Evolutionary conservation across 371 early-diverging fungal genomes (phyloP).

Genomic region (Paraphysoderma sedebokerense): DNA sequence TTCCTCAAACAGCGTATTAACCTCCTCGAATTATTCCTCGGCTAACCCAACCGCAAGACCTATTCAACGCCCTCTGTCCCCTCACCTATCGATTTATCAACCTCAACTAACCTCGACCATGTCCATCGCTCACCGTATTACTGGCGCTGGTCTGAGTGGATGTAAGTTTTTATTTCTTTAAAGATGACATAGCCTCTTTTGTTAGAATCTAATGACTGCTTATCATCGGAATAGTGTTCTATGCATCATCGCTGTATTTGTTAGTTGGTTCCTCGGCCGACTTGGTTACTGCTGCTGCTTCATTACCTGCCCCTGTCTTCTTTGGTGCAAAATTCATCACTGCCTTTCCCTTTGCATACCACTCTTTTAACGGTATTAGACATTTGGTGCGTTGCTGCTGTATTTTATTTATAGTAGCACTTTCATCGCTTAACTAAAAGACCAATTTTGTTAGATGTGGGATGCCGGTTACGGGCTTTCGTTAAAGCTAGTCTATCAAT

Average conservation of each 20-base stretch:
- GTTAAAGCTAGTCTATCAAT: conserved; percentile 56
- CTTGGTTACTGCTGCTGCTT: conserved; percentile 26
- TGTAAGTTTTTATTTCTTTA: conserved; percentile 24
- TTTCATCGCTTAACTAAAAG: too few species aligned
- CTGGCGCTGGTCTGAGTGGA: conserved; percentile 56
- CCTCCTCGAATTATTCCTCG: too few species aligned
- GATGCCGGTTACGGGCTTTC: conserved; percentile 48
- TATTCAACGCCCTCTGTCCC: conserved; percentile 69
- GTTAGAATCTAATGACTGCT: conserved; percentile 19
- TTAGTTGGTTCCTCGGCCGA: too few species aligned
- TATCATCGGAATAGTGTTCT: too few species aligned
- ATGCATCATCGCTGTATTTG: too few species aligned
- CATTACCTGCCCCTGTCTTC: conserved; percentile 33
- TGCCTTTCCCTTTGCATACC: conserved; percentile 62
- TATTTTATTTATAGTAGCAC: too few species aligned
- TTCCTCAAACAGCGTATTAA: too few species aligned
- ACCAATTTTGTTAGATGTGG: conserved; percentile 61
- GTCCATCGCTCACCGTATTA: conserved; percentile 58
- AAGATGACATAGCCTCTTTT: not conserved
- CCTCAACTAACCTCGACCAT: conserved; percentile 71
- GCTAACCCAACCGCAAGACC: too few species aligned
- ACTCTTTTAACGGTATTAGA: conserved; percentile 70
- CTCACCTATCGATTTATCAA: conserved; percentile 73
- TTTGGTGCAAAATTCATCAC: conserved; percentile 42
- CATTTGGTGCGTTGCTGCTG: conserved; percentile 46